These are phyloP conservation scores for Thalassiosira exigua DNA, from an alignment of 352 stramenopile genomes.

Conservation along the genomic window DNA sequence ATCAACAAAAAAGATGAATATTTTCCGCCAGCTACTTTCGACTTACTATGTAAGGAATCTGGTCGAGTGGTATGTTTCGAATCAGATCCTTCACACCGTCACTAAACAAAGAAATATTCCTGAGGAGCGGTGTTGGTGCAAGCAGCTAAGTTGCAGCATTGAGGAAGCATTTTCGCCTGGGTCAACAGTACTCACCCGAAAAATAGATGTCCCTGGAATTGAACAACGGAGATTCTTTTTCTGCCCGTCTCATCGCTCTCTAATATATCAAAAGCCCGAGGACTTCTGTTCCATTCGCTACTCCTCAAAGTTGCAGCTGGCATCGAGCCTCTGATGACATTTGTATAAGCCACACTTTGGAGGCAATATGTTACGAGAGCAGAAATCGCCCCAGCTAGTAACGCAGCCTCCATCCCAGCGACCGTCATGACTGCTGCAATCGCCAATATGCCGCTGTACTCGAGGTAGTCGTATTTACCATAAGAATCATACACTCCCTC, in stretches of 20 bases:
- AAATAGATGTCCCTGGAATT: conserved; percentile 74
- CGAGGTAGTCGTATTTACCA: conserved; percentile 88
- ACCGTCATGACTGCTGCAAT: conserved; percentile 88
- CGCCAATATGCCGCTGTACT: conserved; percentile 90
- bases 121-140: too few species aligned
- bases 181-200: conserved; percentile 34
- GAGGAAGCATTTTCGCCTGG: too few species aligned
- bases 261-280: conserved; percentile 87
- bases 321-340: conserved; percentile 90
- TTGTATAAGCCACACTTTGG: conserved; percentile 88
- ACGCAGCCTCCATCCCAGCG: conserved; percentile 89
- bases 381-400: conserved; percentile 89
- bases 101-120: conserved; percentile 90
- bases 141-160: too few species aligned
- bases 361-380: conserved; percentile 91
- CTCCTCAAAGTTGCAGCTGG: conserved; percentile 89
- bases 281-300: conserved; percentile 78
- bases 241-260: conserved; percentile 86
- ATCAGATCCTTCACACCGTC: conserved; percentile 88
- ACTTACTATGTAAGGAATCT: conserved; percentile 66
- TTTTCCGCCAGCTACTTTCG: conserved; percentile 47
- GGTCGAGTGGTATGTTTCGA: conserved; percentile 36
- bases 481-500: conserved; percentile 90
- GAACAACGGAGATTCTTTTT: conserved; percentile 86
- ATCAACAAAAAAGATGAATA: neutral